A percentile compares a stretch with the other conserved stretches of the same genome.
Conservation (phyloP, 345 rosid species). For the Conringia planisiliqua region DNA sequence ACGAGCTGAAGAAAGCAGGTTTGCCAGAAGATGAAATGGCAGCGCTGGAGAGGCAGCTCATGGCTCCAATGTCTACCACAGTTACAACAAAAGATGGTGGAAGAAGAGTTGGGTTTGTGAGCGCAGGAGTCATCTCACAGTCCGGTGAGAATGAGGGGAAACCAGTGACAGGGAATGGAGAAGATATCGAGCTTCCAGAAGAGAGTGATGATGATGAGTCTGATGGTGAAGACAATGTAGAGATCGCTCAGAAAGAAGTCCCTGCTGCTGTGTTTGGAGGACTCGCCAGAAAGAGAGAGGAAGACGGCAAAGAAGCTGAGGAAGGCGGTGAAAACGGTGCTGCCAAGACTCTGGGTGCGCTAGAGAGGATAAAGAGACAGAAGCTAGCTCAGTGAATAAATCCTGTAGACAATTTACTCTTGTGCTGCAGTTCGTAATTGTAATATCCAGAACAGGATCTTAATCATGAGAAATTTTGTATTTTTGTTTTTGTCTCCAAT, state of each 20-base stretch:
- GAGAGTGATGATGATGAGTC: conserved; percentile 78
- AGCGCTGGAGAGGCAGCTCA: conserved; percentile 73
- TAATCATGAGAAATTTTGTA: neutral
- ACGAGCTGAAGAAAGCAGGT: conserved; percentile 80
- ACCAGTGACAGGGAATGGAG: conserved; percentile 47
- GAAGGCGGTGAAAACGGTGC: conserved; percentile 22
- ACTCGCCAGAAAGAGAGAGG: conserved; percentile 67
- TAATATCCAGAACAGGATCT: neutral
- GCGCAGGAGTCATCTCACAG: conserved; percentile 78
- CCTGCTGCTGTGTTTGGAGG: conserved; percentile 87
- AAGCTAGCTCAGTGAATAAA: conserved; percentile 26
- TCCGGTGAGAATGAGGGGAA: conserved; percentile 42
- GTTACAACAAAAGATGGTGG: conserved; percentile 42
- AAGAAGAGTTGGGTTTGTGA: conserved; percentile 78
- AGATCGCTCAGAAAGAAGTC: conserved; percentile 75
- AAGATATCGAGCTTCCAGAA: conserved; percentile 84
- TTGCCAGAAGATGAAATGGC: conserved; percentile 91
- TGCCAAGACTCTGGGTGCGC: conserved; percentile 64
- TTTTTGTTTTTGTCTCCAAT: neutral
- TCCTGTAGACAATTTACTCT: neutral
- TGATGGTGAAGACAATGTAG: conserved; percentile 54
- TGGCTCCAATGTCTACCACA: conserved; percentile 42
- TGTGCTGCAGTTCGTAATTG: neutral
- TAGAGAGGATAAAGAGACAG: conserved; percentile 76
- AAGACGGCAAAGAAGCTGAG: conserved; percentile 17